Conservation (phyloP, 2,329 filamentous ascomycete species). For the Alternaria ventricosa region DNA sequence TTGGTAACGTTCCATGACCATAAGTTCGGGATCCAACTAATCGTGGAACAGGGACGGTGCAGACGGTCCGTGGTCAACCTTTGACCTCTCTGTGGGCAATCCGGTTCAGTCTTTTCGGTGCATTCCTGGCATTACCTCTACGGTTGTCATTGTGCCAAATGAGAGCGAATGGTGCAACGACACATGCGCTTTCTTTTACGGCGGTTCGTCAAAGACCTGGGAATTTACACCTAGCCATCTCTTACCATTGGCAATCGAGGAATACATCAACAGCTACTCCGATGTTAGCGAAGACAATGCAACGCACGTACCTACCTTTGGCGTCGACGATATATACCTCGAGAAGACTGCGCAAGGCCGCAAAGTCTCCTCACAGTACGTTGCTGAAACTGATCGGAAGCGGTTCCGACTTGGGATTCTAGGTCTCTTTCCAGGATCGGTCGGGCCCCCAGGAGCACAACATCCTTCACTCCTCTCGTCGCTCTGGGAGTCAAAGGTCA, state of each 20-base stretch:
- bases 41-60: background rate
- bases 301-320: rapidly evolving
- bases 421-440: background rate
- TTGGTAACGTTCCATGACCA: background rate
- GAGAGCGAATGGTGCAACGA: background rate
- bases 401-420: background rate
- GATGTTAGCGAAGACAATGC: background rate
- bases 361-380: background rate
- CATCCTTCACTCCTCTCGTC: background rate
- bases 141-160: background rate
- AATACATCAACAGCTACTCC: background rate
- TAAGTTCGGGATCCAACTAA: background rate
- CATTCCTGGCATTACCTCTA: background rate
- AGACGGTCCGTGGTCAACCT: conserved; percentile 34
- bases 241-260: background rate
- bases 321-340: background rate
- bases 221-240: background rate
- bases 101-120: conserved; percentile 35
- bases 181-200: conserved; percentile 48
- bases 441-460: background rate
- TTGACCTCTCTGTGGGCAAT: conserved; percentile 34
- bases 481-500: conserved; percentile 44
- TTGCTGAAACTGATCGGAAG: background rate
- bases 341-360: background rate
- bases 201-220: background rate